Conservation (phyloP, 768 basidiomycete genomes). For the Holtermannia corniformis region DNA sequence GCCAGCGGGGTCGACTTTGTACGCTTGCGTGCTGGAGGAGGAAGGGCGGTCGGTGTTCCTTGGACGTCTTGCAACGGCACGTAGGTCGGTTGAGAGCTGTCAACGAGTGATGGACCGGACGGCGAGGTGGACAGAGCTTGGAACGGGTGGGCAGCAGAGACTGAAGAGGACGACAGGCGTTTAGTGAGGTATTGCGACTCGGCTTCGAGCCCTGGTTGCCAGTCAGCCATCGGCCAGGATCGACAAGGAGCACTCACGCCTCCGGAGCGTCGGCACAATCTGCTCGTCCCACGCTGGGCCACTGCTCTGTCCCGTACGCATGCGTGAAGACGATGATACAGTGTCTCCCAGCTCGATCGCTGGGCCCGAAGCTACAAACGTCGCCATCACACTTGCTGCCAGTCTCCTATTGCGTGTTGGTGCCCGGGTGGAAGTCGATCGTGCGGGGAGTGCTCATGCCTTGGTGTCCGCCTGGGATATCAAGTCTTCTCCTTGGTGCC, state of each 20-base stretch:
- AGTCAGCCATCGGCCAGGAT: neutral
- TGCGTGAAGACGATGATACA: no score
- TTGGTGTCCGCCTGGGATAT: no score
- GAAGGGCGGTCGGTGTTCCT: neutral
- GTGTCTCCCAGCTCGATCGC: no score
- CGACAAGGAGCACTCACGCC: neutral
- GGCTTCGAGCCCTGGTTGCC: neutral
- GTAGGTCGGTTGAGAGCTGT: neutral
- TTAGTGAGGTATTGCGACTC: neutral
- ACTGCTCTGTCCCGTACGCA: no score
- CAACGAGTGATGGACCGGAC: neutral
- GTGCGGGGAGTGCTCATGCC: no score
- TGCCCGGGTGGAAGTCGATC: no score
- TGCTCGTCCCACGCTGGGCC: neutral
- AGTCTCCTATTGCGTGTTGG: no score
- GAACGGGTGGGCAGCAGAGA: neutral
- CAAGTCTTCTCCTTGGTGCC: no score
- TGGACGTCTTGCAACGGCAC: no score
- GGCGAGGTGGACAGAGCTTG: neutral
- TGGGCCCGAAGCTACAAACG: no score
- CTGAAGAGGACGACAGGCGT: neutral
- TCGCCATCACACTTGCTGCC: no score
- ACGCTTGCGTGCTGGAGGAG: neutral
- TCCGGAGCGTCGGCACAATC: neutral
- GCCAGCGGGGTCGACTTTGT: neutral